Percentiles rank a stretch among this genome's conserved stretches.
These are phyloP conservation scores for Anacardium occidentale DNA, from an alignment of 345 rosid genomes.

Conservation along the genomic window DNA sequence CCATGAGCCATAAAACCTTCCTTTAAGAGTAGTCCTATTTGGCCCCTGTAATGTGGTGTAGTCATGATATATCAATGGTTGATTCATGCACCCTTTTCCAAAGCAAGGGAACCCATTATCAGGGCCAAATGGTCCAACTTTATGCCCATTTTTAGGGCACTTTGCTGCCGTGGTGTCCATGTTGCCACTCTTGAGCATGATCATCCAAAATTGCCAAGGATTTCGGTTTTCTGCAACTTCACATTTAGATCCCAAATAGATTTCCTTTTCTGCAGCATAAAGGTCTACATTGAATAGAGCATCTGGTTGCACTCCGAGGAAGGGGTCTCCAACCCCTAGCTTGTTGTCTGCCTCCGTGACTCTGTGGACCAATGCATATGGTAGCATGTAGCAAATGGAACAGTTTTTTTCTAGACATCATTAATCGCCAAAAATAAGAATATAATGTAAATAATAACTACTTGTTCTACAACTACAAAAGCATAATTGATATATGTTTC, in stretches of 20 bases:
- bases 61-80: slow-evolving; percentile 55
- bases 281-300: slow-evolving; percentile 37
- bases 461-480: neutral
- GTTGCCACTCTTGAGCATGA: slow-evolving; percentile 66
- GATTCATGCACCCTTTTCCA: slow-evolving; percentile 66
- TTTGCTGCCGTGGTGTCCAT: slow-evolving; percentile 52
- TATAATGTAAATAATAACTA: neutral
- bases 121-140: slow-evolving; percentile 44
- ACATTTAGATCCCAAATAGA: slow-evolving; percentile 60
- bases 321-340: slow-evolving; percentile 42
- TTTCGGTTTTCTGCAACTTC: slow-evolving; percentile 51
- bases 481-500: neutral
- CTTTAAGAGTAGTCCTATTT: slow-evolving; percentile 30
- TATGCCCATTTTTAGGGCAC: slow-evolving; percentile 57
- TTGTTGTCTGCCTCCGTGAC: slow-evolving; percentile 58
- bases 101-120: slow-evolving; percentile 58
- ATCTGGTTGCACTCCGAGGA: slow-evolving; percentile 30
- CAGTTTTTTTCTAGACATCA: slow-evolving; percentile 18
- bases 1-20: slow-evolving; percentile 62
- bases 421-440: neutral
- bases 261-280: slow-evolving; percentile 58
- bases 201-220: slow-evolving; percentile 73
- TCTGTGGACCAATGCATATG: slow-evolving; percentile 35
- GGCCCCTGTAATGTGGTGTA: slow-evolving; percentile 43
- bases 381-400: slow-evolving; percentile 24